phyloP scores from a whole-genome alignment of 768 basidiomycete species.

The Podaxis sp. region DNA sequence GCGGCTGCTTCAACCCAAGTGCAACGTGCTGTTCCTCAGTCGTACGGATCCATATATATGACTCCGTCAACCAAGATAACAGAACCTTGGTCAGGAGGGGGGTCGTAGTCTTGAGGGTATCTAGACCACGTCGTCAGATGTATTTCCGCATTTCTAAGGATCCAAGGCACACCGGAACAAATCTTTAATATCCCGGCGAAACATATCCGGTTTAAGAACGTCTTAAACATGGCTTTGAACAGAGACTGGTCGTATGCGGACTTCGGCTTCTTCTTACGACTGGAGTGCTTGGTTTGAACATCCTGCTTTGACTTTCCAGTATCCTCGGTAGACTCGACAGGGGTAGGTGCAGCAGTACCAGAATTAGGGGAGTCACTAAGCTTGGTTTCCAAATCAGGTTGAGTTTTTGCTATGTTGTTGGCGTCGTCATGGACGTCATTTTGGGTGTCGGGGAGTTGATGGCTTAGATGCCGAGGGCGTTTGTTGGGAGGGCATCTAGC shows the following conservation, averaged over 20 bases:
- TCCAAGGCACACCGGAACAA: conserved; percentile 30
- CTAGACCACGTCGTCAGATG: conserved; percentile 18
- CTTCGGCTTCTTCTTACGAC: conserved; percentile 5
- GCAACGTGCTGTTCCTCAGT: conserved; percentile 34
- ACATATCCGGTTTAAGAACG: conserved; percentile 49
- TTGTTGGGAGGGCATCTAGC: conserved; percentile 38
- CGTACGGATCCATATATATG: conserved; percentile 40
- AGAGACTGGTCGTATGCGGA: conserved; percentile 46
- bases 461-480: conserved; percentile 26
- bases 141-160: neutral
- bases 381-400: neutral
- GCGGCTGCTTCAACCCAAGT: conserved; percentile 32
- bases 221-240: conserved; percentile 43
- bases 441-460: neutral
- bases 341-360: conserved; percentile 4
- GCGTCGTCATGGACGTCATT: neutral
- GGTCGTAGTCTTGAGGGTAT: conserved; percentile 50
- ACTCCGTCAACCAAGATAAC: conserved; percentile 54
- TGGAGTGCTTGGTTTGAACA: neutral
- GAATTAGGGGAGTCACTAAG: neutral
- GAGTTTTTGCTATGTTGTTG: conserved; percentile 12
- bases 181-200: conserved; percentile 47
- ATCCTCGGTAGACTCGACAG: conserved; percentile 6
- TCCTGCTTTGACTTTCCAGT: neutral
- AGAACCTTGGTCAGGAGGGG: conserved; percentile 59